These are phyloP conservation scores for Suillus subaureus DNA, from an alignment of 768 basidiomycete species.

Conservation along the genomic window DNA sequence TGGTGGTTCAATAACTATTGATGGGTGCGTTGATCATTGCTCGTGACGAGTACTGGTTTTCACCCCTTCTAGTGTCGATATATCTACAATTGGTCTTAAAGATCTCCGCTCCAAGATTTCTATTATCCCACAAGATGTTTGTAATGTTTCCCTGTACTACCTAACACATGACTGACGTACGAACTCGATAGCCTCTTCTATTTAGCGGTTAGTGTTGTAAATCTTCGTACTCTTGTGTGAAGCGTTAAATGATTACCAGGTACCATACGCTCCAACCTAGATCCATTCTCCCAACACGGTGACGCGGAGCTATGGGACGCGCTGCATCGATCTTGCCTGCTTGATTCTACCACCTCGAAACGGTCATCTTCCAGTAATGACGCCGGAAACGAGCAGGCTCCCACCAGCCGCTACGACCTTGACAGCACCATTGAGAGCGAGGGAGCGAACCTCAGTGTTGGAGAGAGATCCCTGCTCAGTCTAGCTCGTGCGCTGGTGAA, in stretches of 20 bases:
- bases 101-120: slow-evolving; percentile 61
- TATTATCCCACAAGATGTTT: slow-evolving; percentile 71
- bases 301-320: slow-evolving; percentile 74
- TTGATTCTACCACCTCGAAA: slow-evolving; percentile 31
- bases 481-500: slow-evolving; percentile 59
- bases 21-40: slow-evolving; percentile 44
- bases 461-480: slow-evolving; percentile 49
- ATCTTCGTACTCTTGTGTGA: slow-evolving; percentile 20
- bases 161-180: neutral
- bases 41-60: neutral
- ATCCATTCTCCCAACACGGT: slow-evolving; percentile 62
- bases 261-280: slow-evolving; percentile 58
- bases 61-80: slow-evolving; percentile 51
- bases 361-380: slow-evolving; percentile 23
- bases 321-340: slow-evolving; percentile 59
- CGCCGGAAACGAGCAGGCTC: slow-evolving; percentile 15
- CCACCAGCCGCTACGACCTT: slow-evolving; percentile 45
- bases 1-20: slow-evolving; percentile 61
- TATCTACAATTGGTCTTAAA: slow-evolving; percentile 65
- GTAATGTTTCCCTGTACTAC: slow-evolving; percentile 17
- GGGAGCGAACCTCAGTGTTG: slow-evolving; percentile 52
- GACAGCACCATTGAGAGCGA: slow-evolving; percentile 56
- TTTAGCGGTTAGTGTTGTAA: slow-evolving; percentile 51
- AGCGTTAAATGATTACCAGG: slow-evolving; percentile 41
- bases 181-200: slow-evolving; percentile 47